Evolutionary conservation across 2,329 filamentous ascomycete species (phyloP).

Genomic region (Gyromitra esculenta): DNA sequence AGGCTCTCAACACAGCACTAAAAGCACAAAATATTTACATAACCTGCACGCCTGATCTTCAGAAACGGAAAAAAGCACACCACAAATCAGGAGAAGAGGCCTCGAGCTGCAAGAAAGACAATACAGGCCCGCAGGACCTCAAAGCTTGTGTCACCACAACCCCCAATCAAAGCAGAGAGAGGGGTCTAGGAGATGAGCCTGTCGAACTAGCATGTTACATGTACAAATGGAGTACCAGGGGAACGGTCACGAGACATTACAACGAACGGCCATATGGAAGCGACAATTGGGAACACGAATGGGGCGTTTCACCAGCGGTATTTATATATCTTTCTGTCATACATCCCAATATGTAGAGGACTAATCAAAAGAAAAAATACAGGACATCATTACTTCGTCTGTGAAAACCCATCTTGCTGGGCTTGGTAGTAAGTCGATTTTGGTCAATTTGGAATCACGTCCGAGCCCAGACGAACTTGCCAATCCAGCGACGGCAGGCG

Average conservation of each 20-base stretch:
- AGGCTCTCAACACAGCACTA: conserved; percentile 51
- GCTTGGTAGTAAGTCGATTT: conserved; percentile 1
- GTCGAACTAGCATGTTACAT: conserved; percentile 51
- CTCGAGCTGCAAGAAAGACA: conserved; percentile 45
- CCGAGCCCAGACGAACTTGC: conserved; percentile 50
- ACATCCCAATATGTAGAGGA: not conserved
- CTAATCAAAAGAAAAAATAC: not conserved
- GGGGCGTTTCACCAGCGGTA: conserved; percentile 46
- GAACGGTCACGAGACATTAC: conserved; percentile 31
- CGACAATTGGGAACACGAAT: conserved; percentile 37
- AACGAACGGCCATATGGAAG: conserved; percentile 51
- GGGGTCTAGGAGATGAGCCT: conserved; percentile 24
- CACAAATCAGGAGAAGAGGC: not conserved
- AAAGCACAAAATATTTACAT: conserved; percentile 51
- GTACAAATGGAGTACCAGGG: conserved; percentile 53
- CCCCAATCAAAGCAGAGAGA: conserved; percentile 11
- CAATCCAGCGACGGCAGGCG: conserved; percentile 46
- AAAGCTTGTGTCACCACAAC: conserved; percentile 45
- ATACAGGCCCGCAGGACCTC: conserved; percentile 47
- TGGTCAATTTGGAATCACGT: conserved; percentile 21
- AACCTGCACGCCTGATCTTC: conserved; percentile 48
- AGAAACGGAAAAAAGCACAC: conserved; percentile 23
- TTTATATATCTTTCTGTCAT: not conserved
- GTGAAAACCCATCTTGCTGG: conserved; percentile 26
- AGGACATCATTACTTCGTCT: conserved; percentile 46